Percentiles rank a stretch among this genome's conserved stretches.
Evolutionary conservation across 75 land plant species (phyloP).

Genomic region (Isoetes taiwanensis): DNA sequence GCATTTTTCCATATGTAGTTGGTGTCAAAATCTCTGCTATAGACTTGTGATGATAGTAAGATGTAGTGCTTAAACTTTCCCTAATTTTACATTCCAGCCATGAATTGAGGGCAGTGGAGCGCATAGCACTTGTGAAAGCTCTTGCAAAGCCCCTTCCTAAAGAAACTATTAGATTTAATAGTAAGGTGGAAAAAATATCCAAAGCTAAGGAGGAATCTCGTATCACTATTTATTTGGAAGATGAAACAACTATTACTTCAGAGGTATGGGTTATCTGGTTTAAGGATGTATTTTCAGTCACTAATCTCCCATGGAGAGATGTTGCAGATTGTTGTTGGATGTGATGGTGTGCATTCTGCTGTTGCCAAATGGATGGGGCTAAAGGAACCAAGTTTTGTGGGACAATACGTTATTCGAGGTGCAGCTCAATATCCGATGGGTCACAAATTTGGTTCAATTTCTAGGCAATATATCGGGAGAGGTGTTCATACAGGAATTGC

Average conservation of each 20-base stretch:
- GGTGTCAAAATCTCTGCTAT: too few species aligned
- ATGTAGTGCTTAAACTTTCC: too few species aligned
- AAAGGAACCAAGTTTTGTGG: slow-evolving; percentile 12
- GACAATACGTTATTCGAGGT: slow-evolving; percentile 27
- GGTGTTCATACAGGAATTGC: slow-evolving; percentile 26
- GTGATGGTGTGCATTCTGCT: slow-evolving; percentile 77
- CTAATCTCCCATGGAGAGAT: too few species aligned
- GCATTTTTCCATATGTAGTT: too few species aligned
- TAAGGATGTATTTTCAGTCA: too few species aligned
- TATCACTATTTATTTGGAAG: slow-evolving; percentile 22
- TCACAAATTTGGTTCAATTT: slow-evolving; percentile 13
- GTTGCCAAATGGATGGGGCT: slow-evolving; percentile 36
- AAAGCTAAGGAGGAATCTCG: not conserved
- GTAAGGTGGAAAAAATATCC: slow-evolving; percentile 24
- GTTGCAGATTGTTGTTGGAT: slow-evolving; percentile 85
- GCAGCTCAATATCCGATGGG: slow-evolving; percentile 22
- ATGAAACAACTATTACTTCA: slow-evolving; percentile 23
- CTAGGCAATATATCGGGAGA: slow-evolving; percentile 13
- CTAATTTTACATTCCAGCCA: too few species aligned
- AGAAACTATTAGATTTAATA: slow-evolving; percentile 38
- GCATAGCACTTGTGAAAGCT: slow-evolving; percentile 49
- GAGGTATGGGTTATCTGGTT: slow-evolving; percentile 42
- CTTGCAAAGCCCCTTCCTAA: slow-evolving; percentile 46
- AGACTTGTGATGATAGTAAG: too few species aligned
- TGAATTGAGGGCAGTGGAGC: slow-evolving; percentile 59